Conservation (phyloP, 257 asterid species). For the Rubia yunnanensis region DNA sequence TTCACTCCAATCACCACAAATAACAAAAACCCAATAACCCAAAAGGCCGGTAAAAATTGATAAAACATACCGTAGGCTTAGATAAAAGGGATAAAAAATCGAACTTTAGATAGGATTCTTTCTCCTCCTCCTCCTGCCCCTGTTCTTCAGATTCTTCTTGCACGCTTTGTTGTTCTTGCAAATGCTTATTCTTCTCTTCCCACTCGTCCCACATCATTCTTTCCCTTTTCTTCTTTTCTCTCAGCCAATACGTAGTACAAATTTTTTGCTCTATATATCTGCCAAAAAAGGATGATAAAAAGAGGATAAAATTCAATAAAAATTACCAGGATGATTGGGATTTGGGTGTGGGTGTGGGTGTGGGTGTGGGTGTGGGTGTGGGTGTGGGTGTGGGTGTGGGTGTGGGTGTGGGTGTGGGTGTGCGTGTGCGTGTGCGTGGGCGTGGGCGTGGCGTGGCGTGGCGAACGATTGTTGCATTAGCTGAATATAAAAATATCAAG, state of each 20-base stretch:
- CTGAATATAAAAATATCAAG: no score
- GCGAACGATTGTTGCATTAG: no score
- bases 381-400: no score
- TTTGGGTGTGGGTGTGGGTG: background rate
- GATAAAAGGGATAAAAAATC: slow-evolving; percentile 56
- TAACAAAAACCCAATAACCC: background rate
- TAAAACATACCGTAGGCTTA: slow-evolving; percentile 53
- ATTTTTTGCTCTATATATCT: background rate
- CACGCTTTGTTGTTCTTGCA: slow-evolving; percentile 18
- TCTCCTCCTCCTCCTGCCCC: slow-evolving; percentile 20
- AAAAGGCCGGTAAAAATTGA: background rate
- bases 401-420: no score
- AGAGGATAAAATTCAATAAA: background rate
- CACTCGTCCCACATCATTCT: slow-evolving; percentile 76
- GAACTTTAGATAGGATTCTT: slow-evolving; percentile 38
- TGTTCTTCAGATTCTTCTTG: slow-evolving; percentile 21
- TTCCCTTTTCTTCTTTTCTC: slow-evolving; percentile 7
- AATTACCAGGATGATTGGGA: background rate
- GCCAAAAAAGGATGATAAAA: background rate
- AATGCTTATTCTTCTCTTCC: slow-evolving; percentile 28
- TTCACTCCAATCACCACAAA: background rate
- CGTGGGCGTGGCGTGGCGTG: no score
- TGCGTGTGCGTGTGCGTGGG: no score
- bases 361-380: no score
- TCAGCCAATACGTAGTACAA: background rate